phyloP scores from a whole-genome alignment of 352 stramenopile species.

The Phytophthora citrophthora region DNA sequence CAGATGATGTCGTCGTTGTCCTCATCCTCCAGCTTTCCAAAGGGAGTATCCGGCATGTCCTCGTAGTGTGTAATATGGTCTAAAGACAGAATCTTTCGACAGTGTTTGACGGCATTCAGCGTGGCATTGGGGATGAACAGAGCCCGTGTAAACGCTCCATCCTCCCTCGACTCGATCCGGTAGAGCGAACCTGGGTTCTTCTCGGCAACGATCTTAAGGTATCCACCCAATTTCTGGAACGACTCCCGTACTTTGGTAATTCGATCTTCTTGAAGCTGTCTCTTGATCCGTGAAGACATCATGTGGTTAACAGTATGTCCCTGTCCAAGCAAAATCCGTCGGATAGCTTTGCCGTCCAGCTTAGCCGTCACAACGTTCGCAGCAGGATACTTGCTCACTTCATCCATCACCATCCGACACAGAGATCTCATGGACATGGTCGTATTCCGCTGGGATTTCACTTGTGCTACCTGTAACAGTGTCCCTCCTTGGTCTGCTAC shows the following conservation, averaged over 20 bases:
- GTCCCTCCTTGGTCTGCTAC: neutral
- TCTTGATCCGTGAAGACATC: constrained; percentile 85
- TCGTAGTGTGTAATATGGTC: constrained; percentile 60
- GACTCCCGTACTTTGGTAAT: constrained; percentile 63
- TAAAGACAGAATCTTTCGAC: constrained; percentile 67
- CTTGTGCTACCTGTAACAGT: constrained; percentile 3
- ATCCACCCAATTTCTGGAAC: constrained; percentile 72
- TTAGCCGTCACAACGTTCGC: constrained; percentile 67
- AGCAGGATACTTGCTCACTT: constrained; percentile 67
- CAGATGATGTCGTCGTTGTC: constrained; percentile 76
- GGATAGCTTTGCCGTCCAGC: constrained; percentile 78
- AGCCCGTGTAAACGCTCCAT: constrained; percentile 63
- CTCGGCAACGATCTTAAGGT: constrained; percentile 65
- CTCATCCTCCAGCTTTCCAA: constrained; percentile 56
- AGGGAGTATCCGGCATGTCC: constrained; percentile 38
- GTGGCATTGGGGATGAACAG: constrained; percentile 66
- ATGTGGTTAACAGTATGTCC: constrained; percentile 86
- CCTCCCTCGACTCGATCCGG: constrained; percentile 55
- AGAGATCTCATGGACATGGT: constrained; percentile 82
- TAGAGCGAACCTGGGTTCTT: constrained; percentile 73
- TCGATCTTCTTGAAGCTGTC: constrained; percentile 67
- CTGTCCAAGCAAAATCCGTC: constrained; percentile 68
- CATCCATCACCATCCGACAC: constrained; percentile 75
- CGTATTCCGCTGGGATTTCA: constrained; percentile 70
- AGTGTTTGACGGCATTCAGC: constrained; percentile 59